Conservation (phyloP, 441 rosid genomes). For the Kokia cookei region DNA sequence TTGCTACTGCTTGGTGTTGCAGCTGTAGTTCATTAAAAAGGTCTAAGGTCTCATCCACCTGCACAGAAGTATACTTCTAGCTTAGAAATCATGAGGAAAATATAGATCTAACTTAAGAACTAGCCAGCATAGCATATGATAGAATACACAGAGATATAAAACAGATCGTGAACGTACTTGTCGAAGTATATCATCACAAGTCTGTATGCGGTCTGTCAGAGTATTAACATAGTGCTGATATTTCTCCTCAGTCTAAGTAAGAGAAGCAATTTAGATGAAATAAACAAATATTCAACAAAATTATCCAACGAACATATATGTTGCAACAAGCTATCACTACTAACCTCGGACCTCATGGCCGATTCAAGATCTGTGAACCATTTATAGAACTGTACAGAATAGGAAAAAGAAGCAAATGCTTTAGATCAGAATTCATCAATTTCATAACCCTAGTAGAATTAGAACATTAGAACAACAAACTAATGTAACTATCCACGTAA, state of each 20-base stretch:
- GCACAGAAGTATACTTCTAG: constrained; percentile 7
- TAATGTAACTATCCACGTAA: not conserved
- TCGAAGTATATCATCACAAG: constrained; percentile 81
- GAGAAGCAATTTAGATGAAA: constrained; percentile 7
- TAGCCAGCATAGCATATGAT: not conserved
- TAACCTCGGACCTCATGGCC: constrained; percentile 97
- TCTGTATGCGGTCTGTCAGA: constrained; percentile 76
- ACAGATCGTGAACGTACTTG: constrained; percentile 41
- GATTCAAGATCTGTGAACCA: constrained; percentile 98
- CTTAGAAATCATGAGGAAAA: not conserved
- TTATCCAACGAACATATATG: constrained; percentile 1
- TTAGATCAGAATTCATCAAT: not conserved
- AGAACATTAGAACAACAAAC: not conserved
- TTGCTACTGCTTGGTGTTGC: constrained; percentile 90
- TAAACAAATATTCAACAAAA: constrained; percentile 5
- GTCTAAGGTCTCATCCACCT: constrained; percentile 94
- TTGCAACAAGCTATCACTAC: constrained; percentile 26
- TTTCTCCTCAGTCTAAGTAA: constrained; percentile 82
- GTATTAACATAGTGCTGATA: constrained; percentile 82
- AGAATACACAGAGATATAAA: not conserved
- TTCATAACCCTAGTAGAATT: not conserved
- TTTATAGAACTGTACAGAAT: constrained; percentile 67
- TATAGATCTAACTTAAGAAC: constrained; percentile 1
- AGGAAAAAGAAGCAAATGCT: not conserved
- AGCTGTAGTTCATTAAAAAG: constrained; percentile 80